Base-by-base conservation (phyloP, 768 basidiomycete genomes). In the Melanogaster broomeanus region DNA sequence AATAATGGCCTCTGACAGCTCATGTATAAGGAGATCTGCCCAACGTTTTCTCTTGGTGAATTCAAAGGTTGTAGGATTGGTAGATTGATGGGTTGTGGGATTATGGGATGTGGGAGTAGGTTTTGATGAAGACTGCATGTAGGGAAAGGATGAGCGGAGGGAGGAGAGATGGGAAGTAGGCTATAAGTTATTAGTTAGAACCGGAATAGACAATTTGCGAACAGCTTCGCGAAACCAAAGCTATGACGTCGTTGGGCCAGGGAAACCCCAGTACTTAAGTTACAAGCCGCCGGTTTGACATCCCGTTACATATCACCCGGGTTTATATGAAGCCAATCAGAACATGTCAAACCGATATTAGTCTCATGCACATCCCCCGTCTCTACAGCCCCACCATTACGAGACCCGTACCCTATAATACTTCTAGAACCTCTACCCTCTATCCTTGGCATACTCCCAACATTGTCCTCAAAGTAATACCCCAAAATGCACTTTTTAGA, bases 11-110 rank as follows among this genome's bases (percentile, higher is more conserved):
- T 91, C 91, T 27, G 87, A 82, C 27, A 91, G 78, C 64, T 93
- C 92, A 1, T 82, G 77, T 52, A 88, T 70, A 22, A 93, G 75
- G 13, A 94, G 74, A 65, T 93, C 91, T 16, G 85, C 86, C 92
- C 92, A 94, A 49, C 85, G 79, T 65, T 93, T 93, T 49, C 91
- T 75, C 63, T 90, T 91, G 0, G 89, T 90, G 66, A 93, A 94
- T 66, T 94, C 92, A 60, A 84, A 93, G 12, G 73, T 72, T 8
- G 72, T 60, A 1, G 30, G 13, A 19, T 37, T 42, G 19, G 24
- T 33, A 4, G 56, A 7, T 7, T 33, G 11, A 16, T 35, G 27
- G 11, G 39, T 15, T 10, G 6, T 24, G 16, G 40, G 41, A 31
- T 38, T 52, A 35, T 42, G 9, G 6, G 24, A 2, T 7, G 16